Evolutionary conservation across 305 asterid genomes (phyloP).

Genomic region (Ajuga reptans): DNA sequence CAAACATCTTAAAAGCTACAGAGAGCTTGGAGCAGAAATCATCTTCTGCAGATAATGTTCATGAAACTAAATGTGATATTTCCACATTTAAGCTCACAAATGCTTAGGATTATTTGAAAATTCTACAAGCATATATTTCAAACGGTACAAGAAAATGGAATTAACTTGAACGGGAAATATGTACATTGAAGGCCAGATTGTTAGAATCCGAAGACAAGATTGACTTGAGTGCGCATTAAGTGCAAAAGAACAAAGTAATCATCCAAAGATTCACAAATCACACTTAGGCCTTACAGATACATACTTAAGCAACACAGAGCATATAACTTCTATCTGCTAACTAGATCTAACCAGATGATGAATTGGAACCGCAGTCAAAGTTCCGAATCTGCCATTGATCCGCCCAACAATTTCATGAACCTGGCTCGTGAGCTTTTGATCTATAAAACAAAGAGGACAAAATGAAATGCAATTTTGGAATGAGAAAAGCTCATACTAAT

Average conservation of each 20-base stretch:
- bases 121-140: neutral
- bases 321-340: neutral
- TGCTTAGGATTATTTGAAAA: neutral
- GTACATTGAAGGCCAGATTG: neutral
- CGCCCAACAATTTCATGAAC: slow-evolving; percentile 90
- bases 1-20: slow-evolving; percentile 11
- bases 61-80: slow-evolving; percentile 1
- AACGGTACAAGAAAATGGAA: neutral
- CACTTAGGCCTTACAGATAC: neutral
- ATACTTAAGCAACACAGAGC: slow-evolving; percentile 15
- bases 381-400: slow-evolving; percentile 81
- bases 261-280: slow-evolving; percentile 5
- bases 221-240: neutral
- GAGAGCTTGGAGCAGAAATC: neutral
- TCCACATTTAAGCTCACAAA: neutral
- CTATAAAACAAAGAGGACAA: slow-evolving; percentile 28
- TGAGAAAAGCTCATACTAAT: neutral
- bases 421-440: slow-evolving; percentile 74
- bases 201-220: neutral
- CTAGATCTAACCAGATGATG: slow-evolving; percentile 67
- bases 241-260: neutral
- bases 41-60: neutral
- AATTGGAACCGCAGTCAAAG: slow-evolving; percentile 66
- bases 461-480: neutral
- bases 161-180: neutral